Percentiles rank a stretch among this genome's conserved stretches.
These are phyloP conservation scores for Leishmania guyanensis DNA, from an alignment of 208 protist species.

Conservation along the genomic window DNA sequence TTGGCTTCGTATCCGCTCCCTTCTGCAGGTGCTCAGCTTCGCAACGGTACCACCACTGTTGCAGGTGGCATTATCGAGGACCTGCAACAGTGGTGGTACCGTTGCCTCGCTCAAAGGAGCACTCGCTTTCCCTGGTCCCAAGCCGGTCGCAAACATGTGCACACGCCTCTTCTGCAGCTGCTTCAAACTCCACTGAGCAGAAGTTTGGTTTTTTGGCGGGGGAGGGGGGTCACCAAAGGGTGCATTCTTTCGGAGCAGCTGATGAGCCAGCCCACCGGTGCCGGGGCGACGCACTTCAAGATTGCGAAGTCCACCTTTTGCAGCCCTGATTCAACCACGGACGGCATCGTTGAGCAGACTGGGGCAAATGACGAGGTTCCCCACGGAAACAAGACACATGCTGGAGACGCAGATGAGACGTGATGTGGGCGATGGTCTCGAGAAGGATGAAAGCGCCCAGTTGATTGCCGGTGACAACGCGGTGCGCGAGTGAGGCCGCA, in stretches of 20 bases:
- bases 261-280: constrained; percentile 34
- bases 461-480: constrained; percentile 36
- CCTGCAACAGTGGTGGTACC: constrained; percentile 31
- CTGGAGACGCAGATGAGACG: constrained; percentile 69
- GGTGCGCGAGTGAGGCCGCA: constrained; percentile 45
- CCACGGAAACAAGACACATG: constrained; percentile 36
- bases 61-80: constrained; percentile 49
- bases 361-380: constrained; percentile 43
- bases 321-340: constrained; percentile 16
- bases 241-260: constrained; percentile 45
- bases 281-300: constrained; percentile 27
- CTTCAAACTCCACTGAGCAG: constrained; percentile 30
- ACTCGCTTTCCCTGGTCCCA: constrained; percentile 39
- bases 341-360: constrained; percentile 15
- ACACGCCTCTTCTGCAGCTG: constrained; percentile 64
- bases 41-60: constrained; percentile 40
- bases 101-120: constrained; percentile 60
- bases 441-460: constrained; percentile 15
- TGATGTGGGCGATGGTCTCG: constrained; percentile 38
- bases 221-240: constrained; percentile 20
- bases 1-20: constrained; percentile 60
- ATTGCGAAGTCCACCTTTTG: constrained; percentile 27
- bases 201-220: constrained; percentile 39
- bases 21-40: constrained; percentile 60
- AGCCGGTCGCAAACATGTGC: constrained; percentile 27